A percentile compares a stretch with the other conserved stretches of the same genome.
phyloP scores from a whole-genome alignment of 306 rosid genomes.

The Cicer cuneatum region DNA sequence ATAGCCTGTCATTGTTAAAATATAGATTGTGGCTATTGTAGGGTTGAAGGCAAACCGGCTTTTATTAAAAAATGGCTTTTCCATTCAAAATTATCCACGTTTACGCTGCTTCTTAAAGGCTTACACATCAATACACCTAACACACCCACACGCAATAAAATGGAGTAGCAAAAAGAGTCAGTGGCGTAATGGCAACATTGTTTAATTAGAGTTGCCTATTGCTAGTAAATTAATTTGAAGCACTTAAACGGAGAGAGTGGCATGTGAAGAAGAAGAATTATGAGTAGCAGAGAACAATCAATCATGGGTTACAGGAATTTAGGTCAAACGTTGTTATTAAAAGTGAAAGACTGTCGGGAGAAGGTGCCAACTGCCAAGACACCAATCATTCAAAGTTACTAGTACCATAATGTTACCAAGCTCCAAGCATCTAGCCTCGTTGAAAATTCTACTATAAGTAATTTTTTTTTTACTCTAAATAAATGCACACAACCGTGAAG shows the following conservation, averaged over 20 bases:
- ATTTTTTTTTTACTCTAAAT: too few relatives aligned
- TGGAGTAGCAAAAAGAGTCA: not conserved
- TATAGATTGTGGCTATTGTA: conserved; percentile 14
- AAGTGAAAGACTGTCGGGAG: conserved; percentile 42
- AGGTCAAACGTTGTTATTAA: conserved; percentile 37
- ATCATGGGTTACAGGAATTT: conserved; percentile 31
- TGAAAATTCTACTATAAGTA: too few relatives aligned
- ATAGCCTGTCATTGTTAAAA: conserved; percentile 5
- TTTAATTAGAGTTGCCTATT: not conserved
- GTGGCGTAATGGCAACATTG: conserved; percentile 22
- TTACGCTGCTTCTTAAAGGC: conserved; percentile 24
- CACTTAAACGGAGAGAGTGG: not conserved
- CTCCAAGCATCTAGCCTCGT: too few relatives aligned
- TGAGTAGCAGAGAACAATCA: conserved; percentile 44
- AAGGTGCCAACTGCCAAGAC: conserved; percentile 11
- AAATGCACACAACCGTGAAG: too few relatives aligned
- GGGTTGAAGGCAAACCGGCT: conserved; percentile 17
- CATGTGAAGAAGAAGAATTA: not conserved
- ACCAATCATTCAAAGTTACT: conserved; percentile 37
- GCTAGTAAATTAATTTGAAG: conserved; percentile 27
- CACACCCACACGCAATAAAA: conserved; percentile 27
- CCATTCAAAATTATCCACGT: not conserved
- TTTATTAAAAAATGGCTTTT: conserved; percentile 21
- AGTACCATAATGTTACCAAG: not conserved
- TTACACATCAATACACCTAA: conserved; percentile 21